Conservation (phyloP, 495 filamentous ascomycete genomes). For the Podospora pseudocomata region DNA sequence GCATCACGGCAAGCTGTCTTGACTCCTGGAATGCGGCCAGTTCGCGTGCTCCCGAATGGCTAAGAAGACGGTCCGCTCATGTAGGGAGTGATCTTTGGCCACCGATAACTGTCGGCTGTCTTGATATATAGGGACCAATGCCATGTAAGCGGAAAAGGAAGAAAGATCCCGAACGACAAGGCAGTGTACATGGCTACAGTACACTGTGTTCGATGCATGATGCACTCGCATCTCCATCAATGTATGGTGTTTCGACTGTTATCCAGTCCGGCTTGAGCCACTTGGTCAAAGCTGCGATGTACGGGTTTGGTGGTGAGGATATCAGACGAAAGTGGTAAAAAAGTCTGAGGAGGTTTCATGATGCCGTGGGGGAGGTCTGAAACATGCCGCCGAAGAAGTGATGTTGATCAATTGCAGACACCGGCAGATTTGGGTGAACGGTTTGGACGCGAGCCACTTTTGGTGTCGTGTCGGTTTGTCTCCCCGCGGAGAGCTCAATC, state of each 20-base stretch:
- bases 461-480: background rate
- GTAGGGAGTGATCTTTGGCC: background rate
- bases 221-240: background rate
- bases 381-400: background rate
- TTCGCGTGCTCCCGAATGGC: background rate
- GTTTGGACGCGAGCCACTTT: background rate
- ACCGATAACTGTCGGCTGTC: background rate
- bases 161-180: background rate
- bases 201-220: conserved; percentile 2
- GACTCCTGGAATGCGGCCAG: conserved; percentile 11
- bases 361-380: conserved; percentile 4
- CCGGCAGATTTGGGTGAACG: background rate
- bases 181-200: background rate
- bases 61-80: conserved; percentile 4
- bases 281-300: background rate
- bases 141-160: background rate
- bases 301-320: background rate
- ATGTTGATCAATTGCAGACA: conserved; percentile 11
- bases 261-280: background rate
- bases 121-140: background rate
- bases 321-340: background rate
- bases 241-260: background rate
- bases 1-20: background rate
- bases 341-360: conserved; percentile 5
- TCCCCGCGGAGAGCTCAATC: background rate